Base-by-base conservation (phyloP, 768 basidiomycete species). In the Lactarius quietus region DNA sequence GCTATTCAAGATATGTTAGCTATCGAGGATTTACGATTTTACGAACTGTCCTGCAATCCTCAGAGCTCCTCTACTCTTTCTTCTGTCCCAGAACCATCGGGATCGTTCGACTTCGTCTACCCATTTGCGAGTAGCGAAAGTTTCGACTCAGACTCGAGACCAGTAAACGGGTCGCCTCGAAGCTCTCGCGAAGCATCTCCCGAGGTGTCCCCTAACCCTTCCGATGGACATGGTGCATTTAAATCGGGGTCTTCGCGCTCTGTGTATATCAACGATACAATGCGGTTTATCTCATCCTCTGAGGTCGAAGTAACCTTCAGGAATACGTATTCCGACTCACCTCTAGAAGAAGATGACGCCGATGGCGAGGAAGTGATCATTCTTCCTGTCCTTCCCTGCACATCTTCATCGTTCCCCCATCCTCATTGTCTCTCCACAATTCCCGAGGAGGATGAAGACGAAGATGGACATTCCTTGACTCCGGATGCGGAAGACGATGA, bases 1-100 rank as follows among this genome's bases (percentile, higher is more conserved):
- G 61, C 57, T 6, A 17, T 66, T 17, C 65, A 62, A 58, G 61
- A 66, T 57, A 51, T 36, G 56, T n/a, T 66, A 9, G 61, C 48
- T 9, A 6, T 3, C 38, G 51, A 58, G 3, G 61, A 55, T 9
- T 45, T 28, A 1, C 26, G 28, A 31, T 58, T 43, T 4, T 53
- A 58, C 41, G 41, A 54, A 26, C 9, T 45, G 15, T 41, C 31
- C 3, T 33, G 23, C 18, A 8, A 36, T 36, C 33, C 60, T 4
- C 6, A 29, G 26, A 53, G 15, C 48, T n/a, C 26, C 1, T 57
- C 65, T 8, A 7, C 55, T 62, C 55, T 62, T 43, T 17, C 55
- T 20, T 61, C 64, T 23, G 55, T 35, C 23, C 20, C 43, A 26
- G 57, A 53, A n/a, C 35, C 57, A 12, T 62, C 39, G 61, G 61